Base-by-base conservation (phyloP, 768 basidiomycete genomes). In the Kwoniella bestiolae region DNA sequence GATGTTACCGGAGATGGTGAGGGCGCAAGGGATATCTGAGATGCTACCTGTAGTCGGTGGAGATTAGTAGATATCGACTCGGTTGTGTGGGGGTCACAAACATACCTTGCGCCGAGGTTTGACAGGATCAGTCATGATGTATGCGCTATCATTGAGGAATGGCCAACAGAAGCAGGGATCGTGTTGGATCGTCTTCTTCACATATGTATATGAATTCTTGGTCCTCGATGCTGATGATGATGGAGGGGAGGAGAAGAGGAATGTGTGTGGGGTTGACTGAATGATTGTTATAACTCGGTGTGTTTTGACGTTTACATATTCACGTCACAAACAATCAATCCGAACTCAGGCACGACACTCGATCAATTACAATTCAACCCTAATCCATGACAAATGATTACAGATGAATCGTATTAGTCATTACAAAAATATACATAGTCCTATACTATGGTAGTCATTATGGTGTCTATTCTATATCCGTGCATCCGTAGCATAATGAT, bases 401-500 rank as follows among this genome's bases (percentile, higher is more conserved):
- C 18, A 29, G 25, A 18, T 14, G 38, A 41, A 18, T 41, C 18
- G 38, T 41, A 16, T 14, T 41, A 14, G 38, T 14, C 38, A 41
- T 41, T 55, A 34, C 18, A 29, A 35, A 34, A 55, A 25, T 14
- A 11, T 23, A 28, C 4, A 51, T 14, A 3, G 6, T 23, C 31
- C 3, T 7, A 55, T 55, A 55, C 52, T 34, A 55, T 32, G 23
- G n/a, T 18, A 25, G 21, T n/a, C n/a, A n/a, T n/a, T n/a, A n/a
- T n/a, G n/a, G n/a, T n/a, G n/a, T n/a, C n/a, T n/a, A 14, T 3
- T 34, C 32, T 55, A 55, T 32, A 68, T 63, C 9, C 66, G 38
- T 25, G 66, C 66, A 35, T 25, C 91, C 25, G 81, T 87, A 29
- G 88, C 84, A 80, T 91, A 88, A 82, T 94, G 91, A 58, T 87